Conservation (phyloP, 2,329 filamentous ascomycete species). For the Chaetomium olivaceum region DNA sequence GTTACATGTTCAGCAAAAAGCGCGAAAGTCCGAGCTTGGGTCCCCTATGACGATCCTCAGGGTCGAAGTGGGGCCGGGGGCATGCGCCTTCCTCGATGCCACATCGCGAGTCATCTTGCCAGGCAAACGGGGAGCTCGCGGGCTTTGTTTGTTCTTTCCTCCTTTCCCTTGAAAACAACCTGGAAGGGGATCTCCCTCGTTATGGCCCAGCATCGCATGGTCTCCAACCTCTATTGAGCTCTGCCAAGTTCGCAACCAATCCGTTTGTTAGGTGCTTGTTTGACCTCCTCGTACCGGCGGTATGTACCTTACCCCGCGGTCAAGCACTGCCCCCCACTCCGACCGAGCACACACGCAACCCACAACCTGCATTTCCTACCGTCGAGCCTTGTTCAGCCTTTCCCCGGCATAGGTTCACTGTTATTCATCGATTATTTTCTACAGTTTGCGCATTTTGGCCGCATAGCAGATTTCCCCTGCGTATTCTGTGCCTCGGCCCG, state of each 20-base stretch:
- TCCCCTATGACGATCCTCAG: slow-evolving; percentile 9
- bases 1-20: neutral
- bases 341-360: neutral
- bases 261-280: neutral
- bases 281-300: neutral
- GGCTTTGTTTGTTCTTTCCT: neutral
- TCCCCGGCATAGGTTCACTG: neutral
- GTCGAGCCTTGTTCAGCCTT: neutral
- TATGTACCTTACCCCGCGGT: slow-evolving; percentile 26
- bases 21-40: neutral
- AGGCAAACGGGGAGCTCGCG: neutral
- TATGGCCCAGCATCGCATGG: neutral
- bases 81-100: slow-evolving; percentile 6
- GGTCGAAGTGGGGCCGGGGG: slow-evolving; percentile 12
- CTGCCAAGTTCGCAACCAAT: neutral
- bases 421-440: neutral
- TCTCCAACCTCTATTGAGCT: neutral
- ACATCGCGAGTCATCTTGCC: neutral
- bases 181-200: neutral
- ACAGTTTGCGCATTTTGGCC: neutral
- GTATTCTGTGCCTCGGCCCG: no score
- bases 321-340: neutral
- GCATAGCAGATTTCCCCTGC: neutral
- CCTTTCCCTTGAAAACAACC: neutral
- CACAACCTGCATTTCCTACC: neutral